These are phyloP conservation scores for Thraustochytrium striatum DNA, from an alignment of 352 stramenopile genomes.

Conservation along the genomic window DNA sequence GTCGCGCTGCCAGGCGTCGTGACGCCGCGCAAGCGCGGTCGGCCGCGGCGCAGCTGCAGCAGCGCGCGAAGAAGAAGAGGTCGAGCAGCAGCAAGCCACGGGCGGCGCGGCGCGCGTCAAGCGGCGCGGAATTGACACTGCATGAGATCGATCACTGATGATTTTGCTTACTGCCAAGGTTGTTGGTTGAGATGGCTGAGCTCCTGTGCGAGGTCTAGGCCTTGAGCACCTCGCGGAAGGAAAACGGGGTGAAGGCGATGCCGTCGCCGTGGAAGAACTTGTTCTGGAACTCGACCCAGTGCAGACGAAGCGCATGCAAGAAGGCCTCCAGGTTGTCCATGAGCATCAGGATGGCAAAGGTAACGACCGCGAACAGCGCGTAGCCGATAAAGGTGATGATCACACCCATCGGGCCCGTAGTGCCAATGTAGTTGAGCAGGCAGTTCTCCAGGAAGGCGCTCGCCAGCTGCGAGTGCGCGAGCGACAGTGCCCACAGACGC, in stretches of 20 bases:
- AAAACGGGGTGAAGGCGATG: conserved; percentile 25
- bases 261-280: conserved; percentile 51
- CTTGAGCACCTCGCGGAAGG: conserved; percentile 2
- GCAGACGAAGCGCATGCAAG: conserved; percentile 95
- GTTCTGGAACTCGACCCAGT: conserved; percentile 76
- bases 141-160: neutral
- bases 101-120: neutral
- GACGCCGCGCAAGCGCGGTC: too few relatives aligned
- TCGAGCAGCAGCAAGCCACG: neutral
- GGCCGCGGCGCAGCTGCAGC: neutral
- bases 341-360: conserved; percentile 93
- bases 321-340: conserved; percentile 99
- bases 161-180: neutral
- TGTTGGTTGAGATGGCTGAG: neutral
- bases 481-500: conserved; percentile 95
- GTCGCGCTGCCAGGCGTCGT: too few relatives aligned
- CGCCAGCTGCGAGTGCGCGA: conserved; percentile 90
- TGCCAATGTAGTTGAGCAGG: conserved; percentile 94
- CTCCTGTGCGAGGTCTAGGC: neutral
- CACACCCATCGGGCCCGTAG: conserved; percentile 77
- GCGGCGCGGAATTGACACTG: neutral
- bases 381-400: conserved; percentile 89
- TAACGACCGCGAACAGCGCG: conserved; percentile 83
- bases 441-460: conserved; percentile 97
- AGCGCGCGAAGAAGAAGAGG: neutral